Percentiles rank a stretch among this genome's conserved stretches.
These are phyloP conservation scores for Lithospermum erythrorhizon DNA, from an alignment of 257 asterid species.

Conservation along the genomic window DNA sequence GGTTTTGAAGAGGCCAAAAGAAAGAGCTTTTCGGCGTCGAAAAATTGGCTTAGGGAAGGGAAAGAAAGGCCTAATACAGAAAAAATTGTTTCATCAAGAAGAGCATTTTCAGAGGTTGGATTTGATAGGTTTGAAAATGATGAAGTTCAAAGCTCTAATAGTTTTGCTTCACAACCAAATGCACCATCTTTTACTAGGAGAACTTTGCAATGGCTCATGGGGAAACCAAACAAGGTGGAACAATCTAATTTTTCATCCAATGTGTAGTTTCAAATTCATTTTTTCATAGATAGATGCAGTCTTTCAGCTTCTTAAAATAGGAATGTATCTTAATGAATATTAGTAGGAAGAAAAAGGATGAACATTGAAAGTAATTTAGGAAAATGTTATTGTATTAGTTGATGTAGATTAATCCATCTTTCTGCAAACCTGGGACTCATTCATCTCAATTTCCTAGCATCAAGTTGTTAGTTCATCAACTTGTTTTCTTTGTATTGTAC, in stretches of 20 bases:
- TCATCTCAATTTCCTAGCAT: background rate
- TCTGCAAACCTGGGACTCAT: background rate
- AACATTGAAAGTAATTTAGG: background rate
- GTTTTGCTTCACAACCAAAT: constrained; percentile 52
- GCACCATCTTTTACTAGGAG: constrained; percentile 63
- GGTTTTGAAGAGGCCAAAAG: constrained; percentile 29
- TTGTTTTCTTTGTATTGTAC: too few species aligned
- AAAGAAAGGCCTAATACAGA: constrained; percentile 26
- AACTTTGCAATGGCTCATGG: constrained; percentile 72
- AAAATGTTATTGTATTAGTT: background rate
- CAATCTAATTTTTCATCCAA: constrained; percentile 44
- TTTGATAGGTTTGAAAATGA: constrained; percentile 45
- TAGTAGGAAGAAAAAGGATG: too few species aligned
- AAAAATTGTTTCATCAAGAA: constrained; percentile 25
- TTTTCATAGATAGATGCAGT: too few species aligned
- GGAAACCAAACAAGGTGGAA: constrained; percentile 68
- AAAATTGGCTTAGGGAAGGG: constrained; percentile 61
- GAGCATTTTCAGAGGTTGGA: constrained; percentile 57
- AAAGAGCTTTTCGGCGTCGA: constrained; percentile 70
- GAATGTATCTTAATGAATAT: background rate
- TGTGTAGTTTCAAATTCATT: constrained; percentile 28
- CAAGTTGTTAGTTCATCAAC: background rate
- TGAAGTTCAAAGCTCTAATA: constrained; percentile 39
- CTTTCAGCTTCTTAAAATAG: background rate
- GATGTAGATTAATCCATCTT: background rate